Percentiles rank a stretch among this genome's conserved stretches.
Evolutionary conservation across 805 yeast species (phyloP).

Genomic region (baker's yeast (Saccharomyces cerevisiae)): DNA sequence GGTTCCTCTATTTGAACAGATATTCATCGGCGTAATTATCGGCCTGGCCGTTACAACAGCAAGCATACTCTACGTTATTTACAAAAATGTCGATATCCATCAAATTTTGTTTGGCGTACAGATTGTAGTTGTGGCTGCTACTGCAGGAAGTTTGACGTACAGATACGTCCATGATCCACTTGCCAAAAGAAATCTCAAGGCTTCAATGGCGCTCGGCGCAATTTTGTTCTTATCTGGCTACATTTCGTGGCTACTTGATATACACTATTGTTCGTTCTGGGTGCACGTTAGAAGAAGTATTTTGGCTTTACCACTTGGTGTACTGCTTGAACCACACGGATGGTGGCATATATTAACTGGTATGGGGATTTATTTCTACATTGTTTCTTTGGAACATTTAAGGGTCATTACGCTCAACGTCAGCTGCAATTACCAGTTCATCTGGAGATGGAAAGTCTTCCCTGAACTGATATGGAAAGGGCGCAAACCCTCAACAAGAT

Average conservation of each 20-base stretch:
- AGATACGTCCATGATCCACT: constrained; percentile 46
- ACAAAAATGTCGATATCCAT: constrained; percentile 79
- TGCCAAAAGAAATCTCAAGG: constrained; percentile 43
- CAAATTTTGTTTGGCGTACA: constrained; percentile 76
- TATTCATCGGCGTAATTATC: constrained; percentile 10
- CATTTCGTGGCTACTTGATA: constrained; percentile 82
- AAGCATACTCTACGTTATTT: constrained; percentile 51
- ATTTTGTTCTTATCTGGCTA: constrained; percentile 64
- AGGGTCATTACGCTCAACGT: constrained; percentile 36
- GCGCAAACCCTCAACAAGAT: constrained; percentile 12
- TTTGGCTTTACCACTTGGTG: constrained; percentile 74
- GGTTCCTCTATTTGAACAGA: constrained; percentile 3
- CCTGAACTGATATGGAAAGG: constrained; percentile 35
- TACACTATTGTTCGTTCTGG: constrained; percentile 61
- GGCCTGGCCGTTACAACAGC: constrained; percentile 12
- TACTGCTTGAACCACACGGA: constrained; percentile 83
- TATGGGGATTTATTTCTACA: constrained; percentile 76
- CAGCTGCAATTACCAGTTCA: constrained; percentile 44
- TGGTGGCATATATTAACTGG: constrained; percentile 96
- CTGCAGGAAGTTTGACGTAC: constrained; percentile 47
- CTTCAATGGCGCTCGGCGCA: constrained; percentile 51
- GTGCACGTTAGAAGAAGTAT: constrained; percentile 49
- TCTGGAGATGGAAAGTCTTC: constrained; percentile 46
- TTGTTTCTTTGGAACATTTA: constrained; percentile 70
- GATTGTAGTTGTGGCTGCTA: constrained; percentile 60